phyloP scores from a whole-genome alignment of 2,329 filamentous ascomycete species.

The Sarocladiaceae sp. region DNA sequence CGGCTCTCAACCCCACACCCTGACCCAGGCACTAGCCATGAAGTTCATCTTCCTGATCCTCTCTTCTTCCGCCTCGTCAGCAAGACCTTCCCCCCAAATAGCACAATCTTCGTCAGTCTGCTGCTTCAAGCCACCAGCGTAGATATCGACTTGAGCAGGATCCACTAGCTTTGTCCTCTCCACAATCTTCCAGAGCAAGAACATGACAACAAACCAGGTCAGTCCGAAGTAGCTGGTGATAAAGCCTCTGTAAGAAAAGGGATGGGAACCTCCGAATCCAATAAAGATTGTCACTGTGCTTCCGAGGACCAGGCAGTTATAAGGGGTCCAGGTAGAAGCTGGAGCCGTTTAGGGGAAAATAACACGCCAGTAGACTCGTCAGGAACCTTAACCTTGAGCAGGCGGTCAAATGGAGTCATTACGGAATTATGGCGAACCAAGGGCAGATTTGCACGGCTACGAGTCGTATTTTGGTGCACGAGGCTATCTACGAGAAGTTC shows the following conservation, averaged over 20 bases:
- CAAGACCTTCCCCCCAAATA: not conserved
- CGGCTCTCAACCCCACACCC: not conserved
- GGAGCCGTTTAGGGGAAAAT: not conserved
- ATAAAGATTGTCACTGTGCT: slow-evolving; percentile 3
- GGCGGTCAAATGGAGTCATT: not conserved
- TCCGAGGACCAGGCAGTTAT: not conserved
- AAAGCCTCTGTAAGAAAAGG: not conserved
- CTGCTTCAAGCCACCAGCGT: not conserved
- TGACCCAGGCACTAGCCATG: not conserved
- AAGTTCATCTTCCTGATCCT: not conserved
- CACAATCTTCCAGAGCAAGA: not conserved
- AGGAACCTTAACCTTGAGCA: not conserved
- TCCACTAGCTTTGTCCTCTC: not conserved
- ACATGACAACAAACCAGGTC: not conserved
- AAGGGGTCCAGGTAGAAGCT: not conserved
- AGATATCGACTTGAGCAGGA: not conserved
- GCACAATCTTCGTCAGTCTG: not conserved
- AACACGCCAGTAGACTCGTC: not conserved
- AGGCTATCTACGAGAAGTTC: slow-evolving; percentile 43
- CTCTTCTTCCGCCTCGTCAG: not conserved
- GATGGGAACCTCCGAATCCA: not conserved
- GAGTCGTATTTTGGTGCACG: slow-evolving; percentile 28
- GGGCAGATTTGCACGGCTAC: slow-evolving; percentile 55
- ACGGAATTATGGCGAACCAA: slow-evolving; percentile 30
- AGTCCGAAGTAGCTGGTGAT: slow-evolving; percentile 5